These are phyloP conservation scores for Leishmania major DNA, from an alignment of 208 protist species.

Conservation along the genomic window DNA sequence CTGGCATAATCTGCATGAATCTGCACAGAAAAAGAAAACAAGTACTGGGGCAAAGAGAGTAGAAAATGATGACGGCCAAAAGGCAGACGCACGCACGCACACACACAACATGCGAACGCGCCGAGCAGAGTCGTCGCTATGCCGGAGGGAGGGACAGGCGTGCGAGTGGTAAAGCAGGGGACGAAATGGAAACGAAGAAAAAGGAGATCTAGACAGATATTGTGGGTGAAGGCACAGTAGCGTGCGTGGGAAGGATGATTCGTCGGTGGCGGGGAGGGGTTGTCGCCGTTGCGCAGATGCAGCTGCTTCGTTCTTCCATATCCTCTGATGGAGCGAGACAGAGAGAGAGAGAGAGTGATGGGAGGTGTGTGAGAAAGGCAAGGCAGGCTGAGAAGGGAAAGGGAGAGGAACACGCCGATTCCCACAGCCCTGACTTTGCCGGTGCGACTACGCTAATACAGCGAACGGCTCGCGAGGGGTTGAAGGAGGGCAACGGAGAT, in stretches of 20 bases:
- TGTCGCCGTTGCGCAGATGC: background rate
- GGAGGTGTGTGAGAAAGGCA: background rate
- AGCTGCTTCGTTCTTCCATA: background rate
- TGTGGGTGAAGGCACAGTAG: background rate
- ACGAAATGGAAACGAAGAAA: background rate
- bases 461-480: background rate
- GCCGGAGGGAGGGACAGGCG: background rate
- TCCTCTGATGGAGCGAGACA: background rate
- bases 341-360: background rate
- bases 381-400: no score
- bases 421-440: background rate
- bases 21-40: no score
- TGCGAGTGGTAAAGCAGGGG: background rate
- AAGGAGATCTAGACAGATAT: background rate
- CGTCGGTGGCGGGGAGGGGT: background rate
- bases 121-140: background rate
- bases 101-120: background rate
- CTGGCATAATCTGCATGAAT: no score
- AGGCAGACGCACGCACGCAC: background rate
- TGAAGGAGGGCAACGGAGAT: background rate
- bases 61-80: background rate
- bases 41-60: background rate
- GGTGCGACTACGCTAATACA: background rate
- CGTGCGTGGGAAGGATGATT: background rate
- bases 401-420: background rate